Evolutionary conservation across 148 eudicot species (phyloP).

Genomic region (Spergularia bocconei): DNA sequence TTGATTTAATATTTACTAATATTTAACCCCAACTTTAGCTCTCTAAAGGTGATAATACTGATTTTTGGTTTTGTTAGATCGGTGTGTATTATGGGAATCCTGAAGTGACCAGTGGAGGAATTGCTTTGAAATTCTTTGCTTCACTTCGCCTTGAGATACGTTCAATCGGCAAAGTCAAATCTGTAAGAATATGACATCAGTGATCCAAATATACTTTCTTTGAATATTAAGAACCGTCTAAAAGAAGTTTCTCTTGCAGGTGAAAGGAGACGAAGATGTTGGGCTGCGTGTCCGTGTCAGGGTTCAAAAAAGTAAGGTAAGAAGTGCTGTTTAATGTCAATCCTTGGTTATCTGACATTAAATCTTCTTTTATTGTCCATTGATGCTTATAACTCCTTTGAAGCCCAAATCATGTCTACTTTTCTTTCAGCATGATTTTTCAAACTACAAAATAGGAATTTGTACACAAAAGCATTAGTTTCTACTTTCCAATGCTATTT

Average conservation of each 20-base stretch:
- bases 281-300: constrained; percentile 93
- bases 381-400: no score
- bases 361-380: not conserved
- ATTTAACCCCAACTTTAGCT: not conserved
- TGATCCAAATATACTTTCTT: not conserved
- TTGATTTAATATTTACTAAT: constrained; percentile 5
- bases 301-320: constrained; percentile 97
- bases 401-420: no score
- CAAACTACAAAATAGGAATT: not conserved
- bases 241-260: constrained; percentile 34
- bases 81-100: constrained; percentile 98
- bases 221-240: not conserved
- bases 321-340: constrained; percentile 7
- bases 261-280: constrained; percentile 90
- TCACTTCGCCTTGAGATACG: constrained; percentile 98
- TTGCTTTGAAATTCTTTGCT: constrained; percentile 95
- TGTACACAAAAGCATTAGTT: not conserved
- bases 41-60: constrained; percentile 1
- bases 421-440: not conserved
- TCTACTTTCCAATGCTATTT: not conserved
- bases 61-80: constrained; percentile 46
- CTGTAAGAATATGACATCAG: constrained; percentile 54
- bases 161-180: constrained; percentile 85
- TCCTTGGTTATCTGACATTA: not conserved
- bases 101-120: constrained; percentile 99